Percentiles rank a stretch among this genome's conserved stretches.
Conservation (phyloP, 2,329 filamentous ascomycete species). For the Xylaria sp. region DNA sequence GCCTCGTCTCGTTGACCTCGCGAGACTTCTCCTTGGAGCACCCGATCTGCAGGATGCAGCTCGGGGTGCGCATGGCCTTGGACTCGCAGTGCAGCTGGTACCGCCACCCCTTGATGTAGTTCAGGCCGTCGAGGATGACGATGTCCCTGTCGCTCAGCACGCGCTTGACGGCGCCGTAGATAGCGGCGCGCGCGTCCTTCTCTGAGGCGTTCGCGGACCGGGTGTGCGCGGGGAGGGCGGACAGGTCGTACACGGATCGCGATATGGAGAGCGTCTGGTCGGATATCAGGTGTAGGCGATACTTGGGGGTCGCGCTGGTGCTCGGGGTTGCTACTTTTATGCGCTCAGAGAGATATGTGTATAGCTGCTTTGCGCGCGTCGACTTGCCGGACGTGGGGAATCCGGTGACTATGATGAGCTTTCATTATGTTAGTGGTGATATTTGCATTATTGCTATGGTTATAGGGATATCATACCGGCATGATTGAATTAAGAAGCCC, state of each 20-base stretch:
- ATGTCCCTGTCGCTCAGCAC: slow-evolving; percentile 74
- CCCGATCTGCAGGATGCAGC: slow-evolving; percentile 73
- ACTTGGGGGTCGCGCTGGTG: slow-evolving; percentile 46
- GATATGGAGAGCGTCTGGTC: slow-evolving; percentile 73
- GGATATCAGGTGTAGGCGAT: slow-evolving; percentile 76
- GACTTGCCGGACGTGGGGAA: slow-evolving; percentile 73
- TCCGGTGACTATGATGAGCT: slow-evolving; percentile 72
- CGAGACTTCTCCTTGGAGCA: slow-evolving; percentile 58
- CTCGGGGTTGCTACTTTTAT: slow-evolving; percentile 49
- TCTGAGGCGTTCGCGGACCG: slow-evolving; percentile 76
- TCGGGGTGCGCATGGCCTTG: slow-evolving; percentile 77
- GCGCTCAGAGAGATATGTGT: slow-evolving; percentile 65
- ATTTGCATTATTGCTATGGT: not conserved
- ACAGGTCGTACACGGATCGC: slow-evolving; percentile 73
- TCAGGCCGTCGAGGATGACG: slow-evolving; percentile 78
- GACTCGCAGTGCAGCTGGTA: slow-evolving; percentile 88
- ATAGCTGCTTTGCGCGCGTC: slow-evolving; percentile 68
- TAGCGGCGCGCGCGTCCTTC: slow-evolving; percentile 78
- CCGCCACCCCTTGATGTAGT: slow-evolving; percentile 90
- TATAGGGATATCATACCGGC: slow-evolving; percentile 20
- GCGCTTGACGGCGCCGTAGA: slow-evolving; percentile 80
- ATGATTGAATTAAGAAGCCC: slow-evolving; percentile 4
- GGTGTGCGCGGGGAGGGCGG: slow-evolving; percentile 61
- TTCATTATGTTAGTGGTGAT: slow-evolving; percentile 12
- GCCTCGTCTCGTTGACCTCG: slow-evolving; percentile 64